Percentiles rank a stretch among this genome's conserved stretches.
Evolutionary conservation across 805 yeast species (phyloP).

Genomic region (Kodamaea restingae): DNA sequence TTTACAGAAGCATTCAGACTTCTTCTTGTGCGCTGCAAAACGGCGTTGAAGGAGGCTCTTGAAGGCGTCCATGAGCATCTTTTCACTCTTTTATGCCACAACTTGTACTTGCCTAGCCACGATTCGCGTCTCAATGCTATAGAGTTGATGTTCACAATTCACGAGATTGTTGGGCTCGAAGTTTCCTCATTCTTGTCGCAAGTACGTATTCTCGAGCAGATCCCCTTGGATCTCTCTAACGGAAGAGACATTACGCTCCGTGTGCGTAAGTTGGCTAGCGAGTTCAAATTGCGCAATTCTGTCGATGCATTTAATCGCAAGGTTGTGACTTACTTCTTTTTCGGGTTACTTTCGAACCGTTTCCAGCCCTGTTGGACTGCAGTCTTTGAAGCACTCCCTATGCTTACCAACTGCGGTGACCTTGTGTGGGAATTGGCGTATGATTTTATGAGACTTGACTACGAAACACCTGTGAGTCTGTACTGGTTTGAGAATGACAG

Average conservation of each 20-base stretch:
- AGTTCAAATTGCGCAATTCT: conserved; percentile 30
- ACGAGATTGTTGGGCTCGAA: conserved; percentile 17
- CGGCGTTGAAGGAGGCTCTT: conserved; percentile 1
- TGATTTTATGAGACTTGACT: conserved; percentile 27
- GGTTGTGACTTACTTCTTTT: conserved; percentile 32
- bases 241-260: conserved; percentile 74
- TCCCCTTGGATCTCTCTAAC: conserved; percentile 63
- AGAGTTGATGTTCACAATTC: conserved; percentile 38
- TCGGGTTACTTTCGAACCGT: conserved; percentile 67
- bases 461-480: conserved; percentile 13
- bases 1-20: conserved; percentile 34
- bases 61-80: conserved; percentile 12
- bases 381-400: conserved; percentile 56
- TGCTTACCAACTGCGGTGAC: conserved; percentile 32
- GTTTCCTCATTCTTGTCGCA: conserved; percentile 44
- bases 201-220: conserved; percentile 60
- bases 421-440: conserved; percentile 55
- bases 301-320: conserved; percentile 15
- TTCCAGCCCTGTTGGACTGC: conserved; percentile 88
- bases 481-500: conserved; percentile 10
- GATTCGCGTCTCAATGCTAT: conserved; percentile 48
- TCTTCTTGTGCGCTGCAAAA: conserved; percentile 15
- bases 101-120: conserved; percentile 49
- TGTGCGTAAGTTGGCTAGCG: conserved; percentile 53
- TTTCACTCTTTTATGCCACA: conserved; percentile 16